Conservation (phyloP, 345 rosid genomes). For the Sonneratia alba region DNA sequence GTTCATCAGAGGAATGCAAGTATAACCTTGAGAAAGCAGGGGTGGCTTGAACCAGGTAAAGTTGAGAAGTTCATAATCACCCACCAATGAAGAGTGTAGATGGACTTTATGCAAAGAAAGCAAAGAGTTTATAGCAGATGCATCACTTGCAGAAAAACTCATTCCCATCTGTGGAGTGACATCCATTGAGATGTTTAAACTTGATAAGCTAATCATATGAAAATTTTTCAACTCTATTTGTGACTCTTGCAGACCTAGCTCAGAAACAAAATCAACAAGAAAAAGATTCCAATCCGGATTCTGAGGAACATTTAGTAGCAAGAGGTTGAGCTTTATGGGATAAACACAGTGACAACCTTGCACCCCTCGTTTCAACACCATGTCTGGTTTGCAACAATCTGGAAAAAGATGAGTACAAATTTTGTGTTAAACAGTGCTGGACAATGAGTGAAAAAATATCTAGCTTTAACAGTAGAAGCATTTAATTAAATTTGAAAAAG, state of each 20-base stretch:
- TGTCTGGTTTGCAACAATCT: conserved; percentile 82
- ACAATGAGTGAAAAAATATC: neutral
- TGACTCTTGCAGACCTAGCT: conserved; percentile 62
- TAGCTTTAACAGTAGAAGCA: neutral
- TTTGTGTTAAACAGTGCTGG: neutral
- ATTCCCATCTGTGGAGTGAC: conserved; percentile 74
- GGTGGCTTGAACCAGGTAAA: conserved; percentile 79
- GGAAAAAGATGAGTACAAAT: neutral
- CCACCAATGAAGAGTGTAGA: conserved; percentile 54
- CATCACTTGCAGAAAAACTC: conserved; percentile 71
- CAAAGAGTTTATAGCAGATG: conserved; percentile 57
- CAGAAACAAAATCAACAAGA: conserved; percentile 56
- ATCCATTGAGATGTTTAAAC: conserved; percentile 91
- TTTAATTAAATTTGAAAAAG: neutral
- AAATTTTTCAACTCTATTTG: conserved; percentile 85
- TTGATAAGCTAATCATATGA: conserved; percentile 55
- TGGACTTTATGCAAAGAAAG: conserved; percentile 64
- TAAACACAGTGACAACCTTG: conserved; percentile 82
- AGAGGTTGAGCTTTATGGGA: conserved; percentile 95
- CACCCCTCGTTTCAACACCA: conserved; percentile 65
- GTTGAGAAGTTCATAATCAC: conserved; percentile 79
- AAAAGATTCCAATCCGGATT: conserved; percentile 61
- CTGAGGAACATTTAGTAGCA: conserved; percentile 76
- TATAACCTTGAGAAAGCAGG: conserved; percentile 66
- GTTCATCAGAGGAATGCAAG: neutral